phyloP scores from a whole-genome alignment of 306 rosid genomes.

The Quillaja saponaria region DNA sequence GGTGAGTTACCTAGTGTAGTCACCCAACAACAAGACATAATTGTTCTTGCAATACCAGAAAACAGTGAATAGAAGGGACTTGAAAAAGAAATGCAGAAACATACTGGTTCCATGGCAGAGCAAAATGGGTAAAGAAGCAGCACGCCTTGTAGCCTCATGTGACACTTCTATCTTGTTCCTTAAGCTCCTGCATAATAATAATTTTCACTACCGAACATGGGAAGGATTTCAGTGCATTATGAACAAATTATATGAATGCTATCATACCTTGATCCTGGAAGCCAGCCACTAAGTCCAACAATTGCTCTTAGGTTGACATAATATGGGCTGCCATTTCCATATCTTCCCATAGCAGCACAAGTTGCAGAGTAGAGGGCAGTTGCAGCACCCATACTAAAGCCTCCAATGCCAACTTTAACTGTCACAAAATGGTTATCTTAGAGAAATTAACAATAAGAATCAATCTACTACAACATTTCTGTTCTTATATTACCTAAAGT shows the following conservation, averaged over 20 bases:
- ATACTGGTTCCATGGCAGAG: constrained; percentile 80
- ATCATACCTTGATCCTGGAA: constrained; percentile 94
- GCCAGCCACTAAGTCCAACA: constrained; percentile 98
- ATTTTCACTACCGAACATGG: constrained; percentile 14
- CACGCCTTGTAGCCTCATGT: constrained; percentile 84
- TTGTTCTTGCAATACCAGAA: too few species aligned
- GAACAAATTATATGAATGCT: neutral
- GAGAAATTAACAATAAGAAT: constrained; percentile 16
- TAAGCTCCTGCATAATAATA: constrained; percentile 56
- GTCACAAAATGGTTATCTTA: constrained; percentile 31
- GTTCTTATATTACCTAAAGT: constrained; percentile 3
- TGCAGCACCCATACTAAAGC: constrained; percentile 99
- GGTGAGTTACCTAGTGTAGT: too few species aligned
- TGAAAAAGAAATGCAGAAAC: constrained; percentile 24
- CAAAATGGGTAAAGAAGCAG: constrained; percentile 76
- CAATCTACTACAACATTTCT: constrained; percentile 10
- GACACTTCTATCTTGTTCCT: constrained; percentile 83
- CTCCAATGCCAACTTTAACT: constrained; percentile 98
- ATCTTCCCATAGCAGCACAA: constrained; percentile 86
- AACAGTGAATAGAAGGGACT: neutral
- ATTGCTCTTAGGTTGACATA: constrained; percentile 77
- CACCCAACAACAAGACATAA: too few species aligned
- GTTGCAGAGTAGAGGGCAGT: constrained; percentile 95
- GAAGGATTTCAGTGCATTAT: neutral
- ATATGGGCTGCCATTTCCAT: constrained; percentile 78